Conservation (phyloP, 352 stramenopile species). For the Peronospora farinosa region DNA sequence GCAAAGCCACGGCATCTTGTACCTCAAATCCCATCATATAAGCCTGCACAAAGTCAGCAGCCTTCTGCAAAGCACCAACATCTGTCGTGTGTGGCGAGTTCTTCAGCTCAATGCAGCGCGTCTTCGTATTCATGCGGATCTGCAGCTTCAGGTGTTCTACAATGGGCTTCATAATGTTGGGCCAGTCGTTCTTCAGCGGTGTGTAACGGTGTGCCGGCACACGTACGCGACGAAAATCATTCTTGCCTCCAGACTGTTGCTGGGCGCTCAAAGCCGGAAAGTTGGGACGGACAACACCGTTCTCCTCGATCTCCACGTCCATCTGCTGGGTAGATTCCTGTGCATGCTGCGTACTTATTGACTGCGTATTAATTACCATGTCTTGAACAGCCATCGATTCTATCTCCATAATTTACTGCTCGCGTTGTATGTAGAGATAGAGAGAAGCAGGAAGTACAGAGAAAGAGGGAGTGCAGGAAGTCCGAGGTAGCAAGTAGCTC, state of each 20-base stretch:
- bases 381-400: constrained; percentile 58
- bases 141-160: constrained; percentile 97
- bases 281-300: constrained; percentile 42
- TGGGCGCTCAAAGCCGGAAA: constrained; percentile 79
- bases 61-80: constrained; percentile 93
- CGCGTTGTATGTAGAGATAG: background rate
- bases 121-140: constrained; percentile 99
- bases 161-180: constrained; percentile 97
- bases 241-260: constrained; percentile 76
- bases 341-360: constrained; percentile 41
- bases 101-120: constrained; percentile 96
- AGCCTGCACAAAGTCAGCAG: constrained; percentile 95
- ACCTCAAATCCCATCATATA: constrained; percentile 99
- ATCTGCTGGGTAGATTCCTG: constrained; percentile 44
- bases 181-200: constrained; percentile 97
- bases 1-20: constrained; percentile 93
- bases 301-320: constrained; percentile 56
- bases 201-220: constrained; percentile 96
- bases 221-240: constrained; percentile 94
- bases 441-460: too few relatives aligned
- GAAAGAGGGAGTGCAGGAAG: constrained; percentile 7
- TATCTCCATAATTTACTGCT: constrained; percentile 50
- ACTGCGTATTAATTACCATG: constrained; percentile 53
- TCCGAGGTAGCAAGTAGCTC: constrained; percentile 17
- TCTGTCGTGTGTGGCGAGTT: constrained; percentile 93